A percentile compares a stretch with the other conserved stretches of the same genome.
Evolutionary conservation across 202 grass and related monocot genomes (phyloP).

Genomic region (Hordeum pubiflorum): DNA sequence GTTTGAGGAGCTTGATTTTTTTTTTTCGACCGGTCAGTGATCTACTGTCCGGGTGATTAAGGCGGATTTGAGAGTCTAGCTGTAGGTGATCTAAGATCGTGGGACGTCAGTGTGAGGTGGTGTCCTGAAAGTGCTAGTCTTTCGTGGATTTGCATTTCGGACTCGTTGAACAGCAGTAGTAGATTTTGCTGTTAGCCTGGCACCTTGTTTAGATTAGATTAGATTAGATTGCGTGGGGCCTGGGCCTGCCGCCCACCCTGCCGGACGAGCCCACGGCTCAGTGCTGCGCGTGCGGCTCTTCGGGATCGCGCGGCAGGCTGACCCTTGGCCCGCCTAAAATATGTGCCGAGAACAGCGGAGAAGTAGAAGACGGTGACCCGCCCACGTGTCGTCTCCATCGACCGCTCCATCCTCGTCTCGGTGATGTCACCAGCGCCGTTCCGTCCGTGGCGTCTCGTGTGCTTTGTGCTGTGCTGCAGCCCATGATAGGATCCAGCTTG

Average conservation of each 20-base stretch:
- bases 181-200: neutral
- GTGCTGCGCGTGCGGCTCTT: too few relatives aligned
- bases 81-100: too few relatives aligned
- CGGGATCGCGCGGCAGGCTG: too few relatives aligned
- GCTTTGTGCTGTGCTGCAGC: neutral
- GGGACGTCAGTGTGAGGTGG: too few relatives aligned
- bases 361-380: neutral
- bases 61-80: too few relatives aligned
- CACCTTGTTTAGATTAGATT: neutral
- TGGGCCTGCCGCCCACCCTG: neutral
- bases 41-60: too few relatives aligned
- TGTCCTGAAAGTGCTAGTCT: too few relatives aligned
- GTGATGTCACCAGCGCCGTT: neutral
- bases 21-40: too few relatives aligned
- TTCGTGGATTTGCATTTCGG: too few relatives aligned
- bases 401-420: neutral
- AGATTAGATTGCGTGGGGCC: neutral
- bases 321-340: neutral
- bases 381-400: neutral
- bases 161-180: too few relatives aligned
- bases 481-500: neutral
- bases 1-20: too few relatives aligned
- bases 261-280: too few relatives aligned
- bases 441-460: neutral
- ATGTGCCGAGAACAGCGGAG: neutral